Evolutionary conservation across 306 rosid species (phyloP).

Genomic region (Benincasa hispida): DNA sequence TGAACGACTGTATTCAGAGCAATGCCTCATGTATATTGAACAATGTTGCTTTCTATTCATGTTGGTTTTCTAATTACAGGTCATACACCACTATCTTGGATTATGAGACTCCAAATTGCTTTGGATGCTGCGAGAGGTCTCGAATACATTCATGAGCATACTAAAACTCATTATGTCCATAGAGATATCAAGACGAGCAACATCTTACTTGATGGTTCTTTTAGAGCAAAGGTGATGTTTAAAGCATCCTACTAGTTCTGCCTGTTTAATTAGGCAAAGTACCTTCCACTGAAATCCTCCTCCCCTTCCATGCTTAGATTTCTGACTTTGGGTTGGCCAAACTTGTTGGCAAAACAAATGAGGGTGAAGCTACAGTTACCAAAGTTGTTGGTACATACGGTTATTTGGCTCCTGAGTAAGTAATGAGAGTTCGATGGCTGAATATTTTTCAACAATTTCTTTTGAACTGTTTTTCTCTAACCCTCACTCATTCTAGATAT

Average conservation of each 20-base stretch:
- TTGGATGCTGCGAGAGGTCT: slow-evolving; percentile 95
- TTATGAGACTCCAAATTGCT: slow-evolving; percentile 85
- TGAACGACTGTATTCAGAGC: background rate
- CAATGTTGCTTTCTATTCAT: background rate
- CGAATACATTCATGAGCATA: slow-evolving; percentile 98
- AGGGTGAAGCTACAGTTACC: slow-evolving; percentile 70
- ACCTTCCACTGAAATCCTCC: slow-evolving; percentile 4
- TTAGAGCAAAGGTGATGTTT: slow-evolving; percentile 66
- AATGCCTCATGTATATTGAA: background rate
- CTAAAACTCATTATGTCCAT: slow-evolving; percentile 86
- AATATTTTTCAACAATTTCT: background rate
- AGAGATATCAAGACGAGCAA: slow-evolving; percentile 98
- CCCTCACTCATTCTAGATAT: slow-evolving; percentile 38
- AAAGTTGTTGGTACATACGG: slow-evolving; percentile 98
- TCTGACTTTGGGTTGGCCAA: slow-evolving; percentile 98
- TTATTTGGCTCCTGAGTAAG: slow-evolving; percentile 97
- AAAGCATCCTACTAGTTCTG: background rate
- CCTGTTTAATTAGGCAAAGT: slow-evolving; percentile 2
- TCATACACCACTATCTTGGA: slow-evolving; percentile 90
- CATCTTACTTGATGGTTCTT: slow-evolving; percentile 78
- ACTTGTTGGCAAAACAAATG: slow-evolving; percentile 62
- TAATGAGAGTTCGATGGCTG: background rate
- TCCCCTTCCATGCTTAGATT: slow-evolving; percentile 34
- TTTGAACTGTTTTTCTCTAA: background rate
- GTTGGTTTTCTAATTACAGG: slow-evolving; percentile 25